Evolutionary conservation across 106 monocot genomes (phyloP).

Genomic region (Acanthochlamys bracteata): DNA sequence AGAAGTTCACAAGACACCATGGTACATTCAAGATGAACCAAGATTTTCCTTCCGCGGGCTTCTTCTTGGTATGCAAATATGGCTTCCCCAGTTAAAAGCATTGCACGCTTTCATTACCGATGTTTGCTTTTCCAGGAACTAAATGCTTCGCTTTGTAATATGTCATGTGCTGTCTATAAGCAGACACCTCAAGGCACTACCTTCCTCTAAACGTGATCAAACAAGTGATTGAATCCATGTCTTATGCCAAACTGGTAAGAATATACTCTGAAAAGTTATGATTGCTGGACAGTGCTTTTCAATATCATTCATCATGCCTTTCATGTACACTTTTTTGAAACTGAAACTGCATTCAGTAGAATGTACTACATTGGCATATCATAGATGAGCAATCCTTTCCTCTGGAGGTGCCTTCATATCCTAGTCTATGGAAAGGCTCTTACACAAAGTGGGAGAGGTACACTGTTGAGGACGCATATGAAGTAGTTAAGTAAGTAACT

Average conservation of each 20-base stretch:
- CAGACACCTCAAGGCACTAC: constrained; percentile 92
- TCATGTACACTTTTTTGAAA: constrained; percentile 21
- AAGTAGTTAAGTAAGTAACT: constrained; percentile 84
- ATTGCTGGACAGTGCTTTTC: background rate
- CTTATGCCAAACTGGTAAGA: constrained; percentile 94
- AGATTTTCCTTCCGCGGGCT: constrained; percentile 91
- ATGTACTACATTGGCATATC: constrained; percentile 99
- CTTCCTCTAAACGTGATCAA: constrained; percentile 81
- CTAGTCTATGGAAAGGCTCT: constrained; percentile 85
- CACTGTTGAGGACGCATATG: constrained; percentile 81
- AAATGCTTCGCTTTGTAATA: too few relatives aligned
- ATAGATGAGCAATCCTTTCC: constrained; percentile 96
- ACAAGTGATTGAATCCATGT: constrained; percentile 96
- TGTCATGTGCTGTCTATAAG: constrained; percentile 10
- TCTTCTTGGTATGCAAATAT: constrained; percentile 64
- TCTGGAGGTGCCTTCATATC: constrained; percentile 89
- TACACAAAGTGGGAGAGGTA: constrained; percentile 91
- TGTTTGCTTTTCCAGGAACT: too few relatives aligned
- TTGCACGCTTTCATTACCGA: too few relatives aligned
- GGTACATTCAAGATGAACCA: constrained; percentile 92
- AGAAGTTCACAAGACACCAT: constrained; percentile 78
- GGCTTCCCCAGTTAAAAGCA: too few relatives aligned
- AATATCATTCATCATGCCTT: constrained; percentile 4
- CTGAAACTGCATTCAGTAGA: constrained; percentile 67
- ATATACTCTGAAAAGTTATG: constrained; percentile 1